A percentile compares a stretch with the other conserved stretches of the same genome.
These are phyloP conservation scores for Komagataella pastoris DNA, from an alignment of 805 yeast species.

Conservation along the genomic window DNA sequence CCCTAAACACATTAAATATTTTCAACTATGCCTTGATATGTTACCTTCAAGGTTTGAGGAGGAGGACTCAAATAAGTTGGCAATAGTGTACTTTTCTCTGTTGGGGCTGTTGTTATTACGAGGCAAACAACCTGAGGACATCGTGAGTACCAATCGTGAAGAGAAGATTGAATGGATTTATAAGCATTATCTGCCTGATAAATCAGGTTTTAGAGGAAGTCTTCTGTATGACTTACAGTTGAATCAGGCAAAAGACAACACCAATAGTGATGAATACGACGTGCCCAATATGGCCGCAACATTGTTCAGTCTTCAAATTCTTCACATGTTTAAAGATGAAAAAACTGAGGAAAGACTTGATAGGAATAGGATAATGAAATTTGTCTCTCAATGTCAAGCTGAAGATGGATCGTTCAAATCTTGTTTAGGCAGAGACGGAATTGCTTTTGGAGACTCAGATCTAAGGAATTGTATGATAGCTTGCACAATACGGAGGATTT, in stretches of 20 bases:
- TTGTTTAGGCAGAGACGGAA: constrained; percentile 16
- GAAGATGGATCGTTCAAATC: constrained; percentile 47
- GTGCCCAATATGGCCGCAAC: constrained; percentile 64
- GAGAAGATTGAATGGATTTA: constrained; percentile 30
- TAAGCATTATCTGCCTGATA: constrained; percentile 24
- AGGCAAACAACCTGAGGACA: constrained; percentile 14
- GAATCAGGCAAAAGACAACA: background rate
- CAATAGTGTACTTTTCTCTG: constrained; percentile 59
- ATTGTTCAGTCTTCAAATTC: constrained; percentile 52
- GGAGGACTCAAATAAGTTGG: constrained; percentile 57
- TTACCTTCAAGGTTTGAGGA: constrained; percentile 37
- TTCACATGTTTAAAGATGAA: constrained; percentile 36
- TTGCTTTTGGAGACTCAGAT: constrained; percentile 51
- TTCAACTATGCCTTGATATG: constrained; percentile 15
- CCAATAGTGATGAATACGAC: constrained; percentile 25
- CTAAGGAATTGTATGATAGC: constrained; percentile 69
- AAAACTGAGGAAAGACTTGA: constrained; percentile 23
- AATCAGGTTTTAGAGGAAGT: constrained; percentile 48
- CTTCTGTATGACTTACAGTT: constrained; percentile 22
- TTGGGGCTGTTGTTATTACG: constrained; percentile 40
- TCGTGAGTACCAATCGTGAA: constrained; percentile 14
- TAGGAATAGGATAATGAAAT: constrained; percentile 28
- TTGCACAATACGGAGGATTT: constrained; percentile 39
- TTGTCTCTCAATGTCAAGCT: constrained; percentile 48
- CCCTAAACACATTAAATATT: constrained; percentile 15